phyloP scores from a whole-genome alignment of 345 rosid genomes.

The Aquilaria malaccensis region DNA sequence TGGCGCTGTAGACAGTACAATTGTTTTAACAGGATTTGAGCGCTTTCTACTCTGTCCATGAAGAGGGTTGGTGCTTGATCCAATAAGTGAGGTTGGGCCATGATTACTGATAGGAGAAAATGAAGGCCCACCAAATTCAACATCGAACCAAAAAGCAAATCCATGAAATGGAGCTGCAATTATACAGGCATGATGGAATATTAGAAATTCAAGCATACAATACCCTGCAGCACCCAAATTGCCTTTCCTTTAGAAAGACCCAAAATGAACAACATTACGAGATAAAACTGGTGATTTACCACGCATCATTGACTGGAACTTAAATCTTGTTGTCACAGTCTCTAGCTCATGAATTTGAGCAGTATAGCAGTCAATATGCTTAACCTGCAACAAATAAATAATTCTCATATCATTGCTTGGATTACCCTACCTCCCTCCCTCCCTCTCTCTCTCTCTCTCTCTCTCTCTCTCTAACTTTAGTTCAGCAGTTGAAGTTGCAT shows the following conservation, averaged over 20 bases:
- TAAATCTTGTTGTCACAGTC: constrained; percentile 62
- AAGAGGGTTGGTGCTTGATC: constrained; percentile 27
- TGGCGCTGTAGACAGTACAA: constrained; percentile 84
- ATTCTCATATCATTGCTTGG: background rate
- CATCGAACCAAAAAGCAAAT: constrained; percentile 99
- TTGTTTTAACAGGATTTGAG: constrained; percentile 53
- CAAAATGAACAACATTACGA: background rate
- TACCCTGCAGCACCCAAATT: background rate
- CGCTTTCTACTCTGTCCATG: constrained; percentile 66
- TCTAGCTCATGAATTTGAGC: constrained; percentile 73
- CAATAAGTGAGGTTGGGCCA: constrained; percentile 19
- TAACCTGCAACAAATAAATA: constrained; percentile 40
- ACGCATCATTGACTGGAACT: constrained; percentile 93
- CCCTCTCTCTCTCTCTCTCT: background rate
- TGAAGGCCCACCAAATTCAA: constrained; percentile 62
- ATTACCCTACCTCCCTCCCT: background rate
- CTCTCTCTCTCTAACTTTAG: background rate
- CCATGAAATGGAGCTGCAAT: constrained; percentile 93
- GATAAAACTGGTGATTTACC: constrained; percentile 30
- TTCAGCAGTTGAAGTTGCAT: background rate
- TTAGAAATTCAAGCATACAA: background rate
- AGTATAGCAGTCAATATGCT: constrained; percentile 77
- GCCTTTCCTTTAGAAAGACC: background rate
- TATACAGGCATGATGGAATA: constrained; percentile 6
- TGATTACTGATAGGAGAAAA: constrained; percentile 33